Evolutionary conservation across 148 eudicot species (phyloP).

Genomic region (Rhododendron williamsianum): DNA sequence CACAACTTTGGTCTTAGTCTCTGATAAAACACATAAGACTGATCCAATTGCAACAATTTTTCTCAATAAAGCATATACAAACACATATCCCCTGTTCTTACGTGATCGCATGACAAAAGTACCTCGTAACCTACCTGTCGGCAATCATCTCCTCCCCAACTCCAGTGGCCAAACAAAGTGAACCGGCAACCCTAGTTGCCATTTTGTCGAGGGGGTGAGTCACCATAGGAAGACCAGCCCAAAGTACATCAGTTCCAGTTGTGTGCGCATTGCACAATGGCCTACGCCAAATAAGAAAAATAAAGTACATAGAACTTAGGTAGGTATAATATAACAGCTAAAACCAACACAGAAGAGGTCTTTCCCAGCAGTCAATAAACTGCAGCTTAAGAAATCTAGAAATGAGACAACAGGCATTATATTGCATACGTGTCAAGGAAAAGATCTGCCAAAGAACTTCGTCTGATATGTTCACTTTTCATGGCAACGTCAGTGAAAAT

Average conservation of each 20-base stretch:
- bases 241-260: slow-evolving; percentile 96
- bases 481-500: slow-evolving; percentile 98
- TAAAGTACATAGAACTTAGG: background rate
- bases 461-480: slow-evolving; percentile 89
- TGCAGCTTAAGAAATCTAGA: background rate
- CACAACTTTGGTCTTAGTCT: background rate
- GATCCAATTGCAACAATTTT: background rate
- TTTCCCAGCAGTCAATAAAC: background rate
- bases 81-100: background rate
- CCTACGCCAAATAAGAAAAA: slow-evolving; percentile 29
- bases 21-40: background rate
- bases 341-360: background rate
- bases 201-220: slow-evolving; percentile 86
- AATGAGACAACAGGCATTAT: background rate
- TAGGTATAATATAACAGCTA: background rate
- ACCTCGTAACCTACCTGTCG: slow-evolving; percentile 34
- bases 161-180: slow-evolving; percentile 85
- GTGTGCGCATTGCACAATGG: slow-evolving; percentile 98
- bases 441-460: slow-evolving; percentile 89
- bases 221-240: slow-evolving; percentile 99
- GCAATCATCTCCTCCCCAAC: slow-evolving; percentile 87
- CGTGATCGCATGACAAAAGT: background rate
- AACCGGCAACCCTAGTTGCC: slow-evolving; percentile 95
- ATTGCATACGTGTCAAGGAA: slow-evolving; percentile 81
- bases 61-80: background rate